phyloP scores from a whole-genome alignment of 2,329 filamentous ascomycete species.

The Beauveria sp. region DNA sequence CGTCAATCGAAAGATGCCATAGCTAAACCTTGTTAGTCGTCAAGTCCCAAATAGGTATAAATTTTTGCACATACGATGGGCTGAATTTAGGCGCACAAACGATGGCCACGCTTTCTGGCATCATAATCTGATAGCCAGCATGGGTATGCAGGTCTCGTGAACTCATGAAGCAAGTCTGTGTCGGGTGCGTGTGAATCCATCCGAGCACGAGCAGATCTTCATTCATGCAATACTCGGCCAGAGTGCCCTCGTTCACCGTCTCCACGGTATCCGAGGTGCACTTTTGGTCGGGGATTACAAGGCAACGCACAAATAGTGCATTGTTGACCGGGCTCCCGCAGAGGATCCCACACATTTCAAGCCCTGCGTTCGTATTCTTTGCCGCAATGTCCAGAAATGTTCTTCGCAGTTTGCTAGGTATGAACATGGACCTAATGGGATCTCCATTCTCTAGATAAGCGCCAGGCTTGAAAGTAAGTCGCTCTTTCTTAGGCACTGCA shows the following conservation, averaged over 20 bases:
- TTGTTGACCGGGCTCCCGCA: conserved; percentile 89
- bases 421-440: conserved; percentile 78
- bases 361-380: conserved; percentile 68
- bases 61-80: conserved; percentile 53
- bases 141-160: conserved; percentile 91
- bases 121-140: conserved; percentile 89
- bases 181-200: conserved; percentile 98
- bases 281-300: conserved; percentile 86
- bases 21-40: conserved; percentile 40
- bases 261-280: conserved; percentile 92
- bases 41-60: neutral
- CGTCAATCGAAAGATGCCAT: conserved; percentile 87
- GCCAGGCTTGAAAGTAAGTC: conserved; percentile 64
- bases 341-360: conserved; percentile 93
- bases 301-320: conserved; percentile 80
- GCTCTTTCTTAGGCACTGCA: conserved; percentile 38
- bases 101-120: conserved; percentile 92
- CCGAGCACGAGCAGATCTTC: conserved; percentile 81
- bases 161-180: conserved; percentile 97
- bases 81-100: conserved; percentile 82
- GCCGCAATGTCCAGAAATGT: conserved; percentile 68
- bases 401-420: conserved; percentile 67
- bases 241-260: conserved; percentile 74
- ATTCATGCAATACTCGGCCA: conserved; percentile 83
- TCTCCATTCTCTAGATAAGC: conserved; percentile 86